A percentile compares a stretch with the other conserved stretches of the same genome.
These are phyloP conservation scores for Lactarius quietus DNA, from an alignment of 768 basidiomycete species.

Conservation along the genomic window DNA sequence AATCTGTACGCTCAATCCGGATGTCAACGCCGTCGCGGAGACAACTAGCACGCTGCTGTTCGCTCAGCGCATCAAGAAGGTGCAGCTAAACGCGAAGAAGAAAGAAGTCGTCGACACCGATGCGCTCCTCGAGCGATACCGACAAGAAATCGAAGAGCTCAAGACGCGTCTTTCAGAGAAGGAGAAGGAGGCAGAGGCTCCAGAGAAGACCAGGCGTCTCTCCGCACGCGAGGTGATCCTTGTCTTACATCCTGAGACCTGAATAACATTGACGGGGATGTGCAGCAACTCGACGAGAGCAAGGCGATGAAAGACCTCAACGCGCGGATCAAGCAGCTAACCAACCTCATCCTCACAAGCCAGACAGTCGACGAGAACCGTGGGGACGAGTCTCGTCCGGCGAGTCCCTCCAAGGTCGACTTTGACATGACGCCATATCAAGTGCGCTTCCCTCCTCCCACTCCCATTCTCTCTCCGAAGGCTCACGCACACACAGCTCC, in stretches of 20 bases:
- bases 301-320: constrained; percentile 84
- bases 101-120: constrained; percentile 93
- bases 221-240: constrained; percentile 45
- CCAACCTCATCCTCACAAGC: constrained; percentile 82
- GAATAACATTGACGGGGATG: constrained; percentile 16
- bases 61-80: constrained; percentile 87
- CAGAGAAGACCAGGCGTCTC: constrained; percentile 39
- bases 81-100: constrained; percentile 87
- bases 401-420: constrained; percentile 84
- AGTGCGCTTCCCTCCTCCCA: constrained; percentile 37
- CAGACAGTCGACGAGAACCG: constrained; percentile 70
- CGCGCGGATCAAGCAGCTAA: constrained; percentile 73
- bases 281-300: constrained; percentile 77
- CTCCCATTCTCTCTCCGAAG: neutral
- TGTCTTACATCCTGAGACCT: neutral
- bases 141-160: constrained; percentile 91
- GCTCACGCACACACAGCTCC: constrained; percentile 47
- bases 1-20: constrained; percentile 93
- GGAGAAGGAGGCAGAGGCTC: constrained; percentile 54
- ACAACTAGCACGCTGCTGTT: constrained; percentile 87
- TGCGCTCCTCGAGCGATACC: constrained; percentile 89
- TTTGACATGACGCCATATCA: constrained; percentile 88
- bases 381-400: constrained; percentile 69
- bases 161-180: constrained; percentile 66
- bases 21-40: constrained; percentile 71